Conservation (phyloP, 345 rosid genomes). For the Cardamine resedifolia region DNA sequence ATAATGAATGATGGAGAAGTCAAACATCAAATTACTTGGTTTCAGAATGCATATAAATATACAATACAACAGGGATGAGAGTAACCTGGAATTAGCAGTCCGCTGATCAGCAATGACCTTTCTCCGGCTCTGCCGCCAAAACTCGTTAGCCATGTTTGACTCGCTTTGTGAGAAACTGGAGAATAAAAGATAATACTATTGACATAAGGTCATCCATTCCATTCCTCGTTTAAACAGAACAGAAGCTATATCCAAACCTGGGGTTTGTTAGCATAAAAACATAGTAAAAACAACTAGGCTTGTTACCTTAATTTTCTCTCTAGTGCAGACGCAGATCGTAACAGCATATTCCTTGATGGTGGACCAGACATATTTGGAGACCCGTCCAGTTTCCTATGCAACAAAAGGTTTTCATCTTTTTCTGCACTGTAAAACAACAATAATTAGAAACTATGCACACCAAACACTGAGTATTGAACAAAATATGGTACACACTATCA, state of each 20-base stretch:
- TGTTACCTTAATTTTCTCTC: constrained; percentile 76
- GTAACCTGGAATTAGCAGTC: constrained; percentile 93
- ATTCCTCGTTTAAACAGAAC: constrained; percentile 6
- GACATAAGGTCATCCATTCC: constrained; percentile 6
- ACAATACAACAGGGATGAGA: constrained; percentile 32
- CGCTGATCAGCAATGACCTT: constrained; percentile 91
- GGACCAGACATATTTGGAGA: constrained; percentile 67
- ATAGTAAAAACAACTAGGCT: constrained; percentile 8
- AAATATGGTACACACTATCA: constrained; percentile 18
- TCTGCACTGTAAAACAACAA: constrained; percentile 62
- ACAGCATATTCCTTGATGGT: constrained; percentile 67
- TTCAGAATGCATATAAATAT: constrained; percentile 20
- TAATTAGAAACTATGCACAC: constrained; percentile 21
- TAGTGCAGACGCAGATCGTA: constrained; percentile 51
- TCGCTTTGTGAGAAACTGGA: constrained; percentile 85
- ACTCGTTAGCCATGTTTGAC: constrained; percentile 80
- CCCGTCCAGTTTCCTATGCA: constrained; percentile 63
- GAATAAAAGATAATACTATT: constrained; percentile 30
- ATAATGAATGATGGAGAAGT: constrained; percentile 10
- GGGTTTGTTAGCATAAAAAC: constrained; percentile 6
- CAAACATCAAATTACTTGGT: constrained; percentile 9
- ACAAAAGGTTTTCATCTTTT: constrained; percentile 67
- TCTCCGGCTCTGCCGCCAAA: constrained; percentile 88
- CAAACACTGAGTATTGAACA: constrained; percentile 3
- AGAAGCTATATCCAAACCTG: neutral